Evolutionary conservation across 2,329 filamentous ascomycete species (phyloP).

Genomic region (Paecilomyces fulvus): DNA sequence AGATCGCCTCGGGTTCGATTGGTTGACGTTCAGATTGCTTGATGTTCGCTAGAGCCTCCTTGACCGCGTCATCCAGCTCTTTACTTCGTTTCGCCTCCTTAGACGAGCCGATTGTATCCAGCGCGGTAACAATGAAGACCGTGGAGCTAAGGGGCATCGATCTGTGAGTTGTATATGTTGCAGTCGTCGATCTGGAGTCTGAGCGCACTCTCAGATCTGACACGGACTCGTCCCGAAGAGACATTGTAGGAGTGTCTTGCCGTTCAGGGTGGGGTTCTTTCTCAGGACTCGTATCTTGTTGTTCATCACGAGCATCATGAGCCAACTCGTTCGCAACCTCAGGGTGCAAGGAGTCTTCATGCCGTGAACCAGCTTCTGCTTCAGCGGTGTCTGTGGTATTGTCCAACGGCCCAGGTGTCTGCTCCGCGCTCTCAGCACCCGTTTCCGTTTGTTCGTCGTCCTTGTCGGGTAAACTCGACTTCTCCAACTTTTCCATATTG

Average conservation of each 20-base stretch:
- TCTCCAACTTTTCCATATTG: conserved; percentile 12
- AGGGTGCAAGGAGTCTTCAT: conserved; percentile 8
- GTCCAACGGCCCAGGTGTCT: conserved; percentile 16
- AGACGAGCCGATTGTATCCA: conserved; percentile 84
- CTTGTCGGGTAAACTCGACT: conserved; percentile 4
- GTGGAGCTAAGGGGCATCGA: conserved; percentile 76
- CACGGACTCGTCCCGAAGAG: conserved; percentile 16
- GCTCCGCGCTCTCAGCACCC: conserved; percentile 13
- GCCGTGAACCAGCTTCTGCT: conserved; percentile 10
- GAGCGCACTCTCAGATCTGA: conserved; percentile 42
- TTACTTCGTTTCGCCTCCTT: conserved; percentile 86
- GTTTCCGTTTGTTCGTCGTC: conserved; percentile 8
- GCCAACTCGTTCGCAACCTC: conserved; percentile 11
- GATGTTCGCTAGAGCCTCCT: conserved; percentile 75
- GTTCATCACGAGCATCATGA: conserved; percentile 8
- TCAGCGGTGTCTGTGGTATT: conserved; percentile 15
- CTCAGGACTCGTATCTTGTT: conserved; percentile 2
- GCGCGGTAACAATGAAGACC: conserved; percentile 87
- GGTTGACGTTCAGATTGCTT: conserved; percentile 72
- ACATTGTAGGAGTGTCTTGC: conserved; percentile 10
- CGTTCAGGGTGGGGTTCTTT: conserved; percentile 5
- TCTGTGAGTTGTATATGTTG: conserved; percentile 42
- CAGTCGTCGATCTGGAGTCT: conserved; percentile 53
- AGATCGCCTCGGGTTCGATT: conserved; percentile 85
- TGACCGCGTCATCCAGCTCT: conserved; percentile 70